phyloP scores from a whole-genome alignment of 768 basidiomycete genomes.

The Suillus placidus region DNA sequence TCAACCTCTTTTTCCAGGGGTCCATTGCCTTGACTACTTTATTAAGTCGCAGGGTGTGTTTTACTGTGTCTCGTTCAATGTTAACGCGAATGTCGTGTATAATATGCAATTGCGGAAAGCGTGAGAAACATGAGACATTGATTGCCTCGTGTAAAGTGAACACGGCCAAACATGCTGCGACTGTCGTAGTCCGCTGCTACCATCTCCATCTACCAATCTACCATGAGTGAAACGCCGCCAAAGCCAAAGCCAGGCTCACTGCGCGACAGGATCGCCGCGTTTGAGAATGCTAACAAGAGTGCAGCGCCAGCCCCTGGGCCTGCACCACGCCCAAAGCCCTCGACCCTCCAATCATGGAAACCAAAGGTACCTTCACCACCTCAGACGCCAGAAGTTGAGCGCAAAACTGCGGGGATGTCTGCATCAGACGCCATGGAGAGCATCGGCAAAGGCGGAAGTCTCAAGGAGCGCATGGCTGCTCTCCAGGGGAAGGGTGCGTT shows the following conservation, averaged over 20 bases:
- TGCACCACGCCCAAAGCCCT: slow-evolving; percentile 66
- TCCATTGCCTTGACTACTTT: not conserved
- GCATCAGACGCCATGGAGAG: slow-evolving; percentile 88
- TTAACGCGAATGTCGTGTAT: not conserved
- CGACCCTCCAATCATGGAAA: slow-evolving; percentile 66
- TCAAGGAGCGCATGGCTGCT: slow-evolving; percentile 96
- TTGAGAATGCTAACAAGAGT: slow-evolving; percentile 67
- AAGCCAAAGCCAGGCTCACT: slow-evolving; percentile 76
- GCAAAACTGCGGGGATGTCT: slow-evolving; percentile 56
- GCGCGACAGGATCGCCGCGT: slow-evolving; percentile 87
- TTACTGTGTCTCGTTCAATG: not conserved
- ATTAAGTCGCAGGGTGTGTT: not conserved
- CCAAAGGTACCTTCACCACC: slow-evolving; percentile 56
- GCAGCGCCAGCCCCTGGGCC: slow-evolving; percentile 36
- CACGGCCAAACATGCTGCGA: slow-evolving; percentile 3
- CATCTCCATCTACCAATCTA: slow-evolving; percentile 12
- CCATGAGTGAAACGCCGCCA: slow-evolving; percentile 63
- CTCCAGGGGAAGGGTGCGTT: slow-evolving; percentile 84
- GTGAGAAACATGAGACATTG: not conserved
- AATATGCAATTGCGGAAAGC: not conserved
- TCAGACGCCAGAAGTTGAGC: slow-evolving; percentile 34
- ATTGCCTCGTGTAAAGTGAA: slow-evolving; percentile 6
- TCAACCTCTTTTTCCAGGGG: not conserved
- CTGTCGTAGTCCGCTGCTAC: slow-evolving; percentile 15
- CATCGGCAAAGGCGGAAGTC: slow-evolving; percentile 75